Conservation (phyloP, 495 filamentous ascomycete species). For the Hypomontagnella monticulosa region DNA sequence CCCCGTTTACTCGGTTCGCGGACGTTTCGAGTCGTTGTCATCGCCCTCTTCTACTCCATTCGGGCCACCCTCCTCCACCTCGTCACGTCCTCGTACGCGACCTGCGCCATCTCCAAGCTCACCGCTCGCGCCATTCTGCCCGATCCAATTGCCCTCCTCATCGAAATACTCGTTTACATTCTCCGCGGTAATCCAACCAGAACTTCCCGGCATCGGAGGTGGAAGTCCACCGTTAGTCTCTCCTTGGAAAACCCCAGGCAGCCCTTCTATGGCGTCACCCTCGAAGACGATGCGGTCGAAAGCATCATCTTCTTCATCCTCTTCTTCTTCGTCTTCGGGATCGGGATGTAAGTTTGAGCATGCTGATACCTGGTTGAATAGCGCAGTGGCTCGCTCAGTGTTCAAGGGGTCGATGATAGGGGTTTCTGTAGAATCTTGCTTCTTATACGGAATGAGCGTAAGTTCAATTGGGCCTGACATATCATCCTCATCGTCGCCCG, state of each 20-base stretch:
- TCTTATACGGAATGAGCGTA: conserved; percentile 70
- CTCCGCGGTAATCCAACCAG: conserved; percentile 95
- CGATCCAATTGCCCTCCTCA: conserved; percentile 65
- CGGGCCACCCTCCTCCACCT: conserved; percentile 47
- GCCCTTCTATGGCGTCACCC: conserved; percentile 57
- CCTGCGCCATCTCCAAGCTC: conserved; percentile 58
- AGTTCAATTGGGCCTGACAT: conserved; percentile 75
- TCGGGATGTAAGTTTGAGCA: conserved; percentile 94
- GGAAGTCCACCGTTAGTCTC: conserved; percentile 66
- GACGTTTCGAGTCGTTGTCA: conserved; percentile 51
- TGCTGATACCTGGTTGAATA: conserved; percentile 83
- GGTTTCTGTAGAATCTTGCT: conserved; percentile 16
- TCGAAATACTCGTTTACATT: conserved; percentile 84
- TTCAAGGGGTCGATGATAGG: conserved; percentile 40
- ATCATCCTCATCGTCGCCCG: conserved; percentile 68
- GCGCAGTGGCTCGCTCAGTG: conserved; percentile 49
- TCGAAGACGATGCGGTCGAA: conserved; percentile 66
- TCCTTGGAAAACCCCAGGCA: conserved; percentile 56
- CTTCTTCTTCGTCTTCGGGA: conserved; percentile 62
- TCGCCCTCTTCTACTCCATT: conserved; percentile 43
- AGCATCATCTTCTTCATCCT: conserved; percentile 62
- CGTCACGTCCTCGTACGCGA: conserved; percentile 52
- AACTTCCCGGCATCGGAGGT: conserved; percentile 82
- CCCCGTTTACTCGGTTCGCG: conserved; percentile 49
- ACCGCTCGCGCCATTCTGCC: conserved; percentile 48